Evolutionary conservation across 2,329 filamentous ascomycete species (phyloP), one percentile per base, ranked within the genome.

Genomic region (Colletotrichum destructivum): DNA sequence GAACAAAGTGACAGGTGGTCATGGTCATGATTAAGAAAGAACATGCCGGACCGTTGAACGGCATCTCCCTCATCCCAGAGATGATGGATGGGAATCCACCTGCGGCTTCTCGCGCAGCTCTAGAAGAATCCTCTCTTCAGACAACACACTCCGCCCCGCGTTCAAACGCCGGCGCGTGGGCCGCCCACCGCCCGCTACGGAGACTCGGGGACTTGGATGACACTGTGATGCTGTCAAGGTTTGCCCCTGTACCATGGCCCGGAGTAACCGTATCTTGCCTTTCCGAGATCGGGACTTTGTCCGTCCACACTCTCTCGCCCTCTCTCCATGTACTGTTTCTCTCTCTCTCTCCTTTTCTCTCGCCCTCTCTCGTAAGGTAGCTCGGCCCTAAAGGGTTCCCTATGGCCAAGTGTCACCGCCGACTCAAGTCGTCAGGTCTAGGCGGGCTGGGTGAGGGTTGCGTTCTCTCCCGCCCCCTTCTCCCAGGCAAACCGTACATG

Each of bases 241-340:
- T 35, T 71, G 47, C 31, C 63, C 68, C 51, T 67, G 68, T 23
- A 49, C 51, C 42, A 40, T 21, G 8, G 23, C 40, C 62, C 71
- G 67, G 67, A 71, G 67, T 73, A 71, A 66, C 71, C 71, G 62
- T 57, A 73, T 62, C 47, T 60, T 64, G 67, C 62, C 67, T 71
- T 66, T 73, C 71, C 71, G 71, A 63, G 67, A 55, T 60, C 64
- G 69, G 52, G n/a, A 31, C 16, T 52, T 21, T 15, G 31, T 13
- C 46, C 23, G 47, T 51, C 42, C 44, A 26, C 15, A 42, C 26
- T 31, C 23, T 31, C 62, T 42, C 15, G 21, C 40, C 23, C 40
- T 54, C 51, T 60, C 15, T 13, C 31, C 31, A 35, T 35, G 31
- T 35, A 35, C 31, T 8, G 31, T 9, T 9, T 35, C 9, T 35